Base-by-base conservation (phyloP, 805 yeast species). In the Phaffomyces opuntiae region DNA sequence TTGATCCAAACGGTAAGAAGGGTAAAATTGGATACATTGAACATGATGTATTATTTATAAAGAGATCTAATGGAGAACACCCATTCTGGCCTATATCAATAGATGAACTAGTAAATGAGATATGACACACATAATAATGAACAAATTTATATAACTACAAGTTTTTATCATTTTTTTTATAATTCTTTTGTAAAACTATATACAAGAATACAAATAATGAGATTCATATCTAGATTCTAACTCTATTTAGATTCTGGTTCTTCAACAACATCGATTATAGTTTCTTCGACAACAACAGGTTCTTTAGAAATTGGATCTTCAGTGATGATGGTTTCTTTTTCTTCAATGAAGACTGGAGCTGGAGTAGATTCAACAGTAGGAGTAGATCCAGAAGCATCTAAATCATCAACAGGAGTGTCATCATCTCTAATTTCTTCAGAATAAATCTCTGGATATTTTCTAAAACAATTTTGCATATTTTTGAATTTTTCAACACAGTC, bases 381-480 rank as follows among this genome's bases (percentile, higher is more conserved):
- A 13, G 14, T 13, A 21, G 46, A 40, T 25, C 43, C 53, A 25
- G 38, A 44, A 39, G 49, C 47, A 42, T 49, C 52, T 35, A 57
- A 45, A 41, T 52, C 53, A 32, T 56, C 64, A 14, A 52, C 59
- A 24, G 64, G 62, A 46, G 75, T 81, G 44, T 80, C 87, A 47
- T 85, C 95, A 44, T 84, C 95, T 64, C 83, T 76, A 58, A 89
- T 73, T 66, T 90, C 96, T 62, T 90, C 98, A 53, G 89, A 85
- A 67, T 93, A 93, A 43, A 85, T 83, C 49, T 93, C 99, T 27
- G 97, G 98, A 67, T 90, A 77, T 62, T 77, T 72, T 71, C 91
- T 82, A 80, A 93, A 93, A 70, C 99, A 93, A 51, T 78, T 75
- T 70, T 95, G 96, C 98, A 91, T 93, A 59, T 71, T 77, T 64